Evolutionary conservation across 371 early-diverging fungal genomes (phyloP), one percentile per base, ranked within the genome.

Genomic region (Capniomyces stellatus): DNA sequence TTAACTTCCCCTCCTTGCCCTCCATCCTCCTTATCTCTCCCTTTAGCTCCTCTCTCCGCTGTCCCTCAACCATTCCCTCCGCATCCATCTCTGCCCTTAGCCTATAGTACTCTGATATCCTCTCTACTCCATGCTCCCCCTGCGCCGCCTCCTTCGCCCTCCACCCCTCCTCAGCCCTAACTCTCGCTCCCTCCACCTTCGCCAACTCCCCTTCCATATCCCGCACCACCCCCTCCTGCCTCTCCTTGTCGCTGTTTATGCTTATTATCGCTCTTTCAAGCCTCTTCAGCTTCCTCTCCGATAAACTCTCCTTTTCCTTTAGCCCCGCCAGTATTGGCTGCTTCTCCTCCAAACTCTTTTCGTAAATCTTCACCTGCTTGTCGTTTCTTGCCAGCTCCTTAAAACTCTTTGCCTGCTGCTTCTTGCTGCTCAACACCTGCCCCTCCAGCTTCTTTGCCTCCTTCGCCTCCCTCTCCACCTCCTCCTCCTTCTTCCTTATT

Each of bases 341-440:
- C 19, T 60, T 58, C n/a, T 57, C 35, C 54, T 70, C 70, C 24
- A 70, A 57, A 21, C 55, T 55, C 22, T 63, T 60, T 55, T 68
- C 69, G 0, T 58, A 43, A 22, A 79, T 78, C 55, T 79, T 79
- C 25, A 81, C 77, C 8, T 79, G 65, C 42, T 79, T 70, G 61
- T 91, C 91, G 46, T 69, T 69, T 42, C 77, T 77, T 46, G 75
- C 64, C 1, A 77, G 67, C n/a, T 91, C 84, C 64, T 83, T 77
- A 64, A 80, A 83, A 3, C 76, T 70, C 43, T 76, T 64, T 10
- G 87, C 92, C 42, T 82, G 79, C 24, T 76, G 67, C 59, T 79
- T 82, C 55, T 79, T 78, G 23, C 81, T 76, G 12, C 65, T 67
- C 55, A 77, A 77, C 52, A 83, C 65, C 60, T 42, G 77, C 0